Evolutionary conservation across 768 basidiomycete species (phyloP).

Genomic region (Strobilomyces dryophilus): DNA sequence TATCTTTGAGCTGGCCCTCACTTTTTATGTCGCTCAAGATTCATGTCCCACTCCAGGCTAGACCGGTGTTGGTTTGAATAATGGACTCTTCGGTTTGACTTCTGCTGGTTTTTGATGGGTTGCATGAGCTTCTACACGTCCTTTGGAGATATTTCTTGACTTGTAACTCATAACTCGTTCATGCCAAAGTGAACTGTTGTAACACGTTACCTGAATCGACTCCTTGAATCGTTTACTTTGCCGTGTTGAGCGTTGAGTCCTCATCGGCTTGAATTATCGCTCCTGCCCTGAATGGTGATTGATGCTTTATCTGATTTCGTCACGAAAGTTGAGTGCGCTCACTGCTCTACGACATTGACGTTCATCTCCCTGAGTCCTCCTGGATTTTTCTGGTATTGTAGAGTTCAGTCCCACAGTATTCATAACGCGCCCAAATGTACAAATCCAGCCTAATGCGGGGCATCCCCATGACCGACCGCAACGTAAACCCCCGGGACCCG

Average conservation of each 20-base stretch:
- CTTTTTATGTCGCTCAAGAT: background rate
- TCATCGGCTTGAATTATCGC: background rate
- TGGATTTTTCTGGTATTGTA: too few species aligned
- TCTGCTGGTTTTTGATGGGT: conserved; percentile 15
- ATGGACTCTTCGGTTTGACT: background rate
- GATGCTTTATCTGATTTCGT: too few species aligned
- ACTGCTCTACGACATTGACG: background rate
- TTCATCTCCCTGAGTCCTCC: background rate
- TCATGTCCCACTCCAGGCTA: conserved; percentile 3
- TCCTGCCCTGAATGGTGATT: background rate
- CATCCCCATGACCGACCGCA: too few species aligned
- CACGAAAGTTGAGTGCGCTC: background rate
- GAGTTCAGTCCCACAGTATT: too few species aligned
- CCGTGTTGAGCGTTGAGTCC: background rate
- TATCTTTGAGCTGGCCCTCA: conserved; percentile 12
- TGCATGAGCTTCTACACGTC: conserved; percentile 3
- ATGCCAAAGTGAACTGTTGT: conserved; percentile 9
- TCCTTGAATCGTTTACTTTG: background rate
- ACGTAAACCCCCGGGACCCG: too few species aligned
- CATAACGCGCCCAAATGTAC: too few species aligned
- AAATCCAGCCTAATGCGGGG: too few species aligned
- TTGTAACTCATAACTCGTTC: conserved; percentile 9
- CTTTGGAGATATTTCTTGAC: conserved; percentile 7
- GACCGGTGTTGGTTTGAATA: conserved; percentile 7
- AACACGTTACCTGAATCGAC: conserved; percentile 3